Percentiles rank a stretch among this genome's conserved stretches.
These are phyloP conservation scores for Ambispora gerdemannii DNA, from an alignment of 192 early-diverging fungal genomes.

Conservation along the genomic window DNA sequence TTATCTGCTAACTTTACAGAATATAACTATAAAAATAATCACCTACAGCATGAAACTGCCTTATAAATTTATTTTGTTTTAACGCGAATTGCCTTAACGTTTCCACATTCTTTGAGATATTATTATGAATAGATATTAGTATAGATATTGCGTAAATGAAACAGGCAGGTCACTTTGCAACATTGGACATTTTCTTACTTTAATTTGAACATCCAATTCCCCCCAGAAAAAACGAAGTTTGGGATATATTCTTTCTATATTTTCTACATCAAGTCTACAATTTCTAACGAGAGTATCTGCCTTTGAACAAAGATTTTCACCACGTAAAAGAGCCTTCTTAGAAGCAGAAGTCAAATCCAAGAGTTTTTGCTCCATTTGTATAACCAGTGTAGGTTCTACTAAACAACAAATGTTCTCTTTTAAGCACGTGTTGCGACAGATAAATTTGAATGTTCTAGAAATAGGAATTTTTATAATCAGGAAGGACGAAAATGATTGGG, in stretches of 20 bases:
- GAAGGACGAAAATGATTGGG: too few species aligned
- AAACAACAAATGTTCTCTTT: too few species aligned
- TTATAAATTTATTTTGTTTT: constrained; percentile 26
- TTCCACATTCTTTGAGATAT: constrained; percentile 8
- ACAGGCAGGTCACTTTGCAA: neutral
- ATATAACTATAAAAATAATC: neutral
- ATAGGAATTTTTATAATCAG: too few species aligned
- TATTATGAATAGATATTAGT: too few species aligned
- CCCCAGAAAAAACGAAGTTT: constrained; percentile 28
- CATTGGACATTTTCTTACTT: neutral
- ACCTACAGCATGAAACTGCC: constrained; percentile 23
- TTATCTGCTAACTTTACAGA: neutral
- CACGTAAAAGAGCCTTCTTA: constrained; percentile 18
- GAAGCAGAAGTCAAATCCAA: constrained; percentile 14
- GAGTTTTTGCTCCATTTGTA: constrained; percentile 30
- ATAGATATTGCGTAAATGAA: neutral
- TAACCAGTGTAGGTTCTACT: too few species aligned
- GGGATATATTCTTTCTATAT: constrained; percentile 24
- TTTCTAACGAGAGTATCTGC: constrained; percentile 19
- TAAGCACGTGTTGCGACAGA: too few species aligned
- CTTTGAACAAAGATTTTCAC: constrained; percentile 28
- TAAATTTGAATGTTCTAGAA: too few species aligned
- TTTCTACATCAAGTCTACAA: constrained; percentile 24
- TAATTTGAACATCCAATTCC: constrained; percentile 23
- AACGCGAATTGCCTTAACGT: constrained; percentile 11